These are phyloP conservation scores for Rhodotorula graminis DNA, from an alignment of 768 basidiomycete species.

Conservation along the genomic window DNA sequence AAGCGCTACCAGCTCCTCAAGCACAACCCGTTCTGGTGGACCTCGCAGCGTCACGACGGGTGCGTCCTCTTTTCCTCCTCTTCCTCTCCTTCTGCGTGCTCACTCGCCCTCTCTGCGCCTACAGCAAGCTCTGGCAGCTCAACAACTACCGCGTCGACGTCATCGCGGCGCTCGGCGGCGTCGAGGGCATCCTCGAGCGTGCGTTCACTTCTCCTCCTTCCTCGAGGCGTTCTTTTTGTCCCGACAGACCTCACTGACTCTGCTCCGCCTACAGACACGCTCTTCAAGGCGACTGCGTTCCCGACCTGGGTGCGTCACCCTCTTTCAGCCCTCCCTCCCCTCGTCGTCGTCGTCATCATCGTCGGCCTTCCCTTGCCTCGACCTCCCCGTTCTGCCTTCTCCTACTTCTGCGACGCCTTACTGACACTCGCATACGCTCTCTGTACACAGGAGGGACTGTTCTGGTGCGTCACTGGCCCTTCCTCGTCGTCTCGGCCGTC, in stretches of 20 bases:
- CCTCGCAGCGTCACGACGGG: conserved; percentile 69
- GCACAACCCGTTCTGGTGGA: conserved; percentile 89
- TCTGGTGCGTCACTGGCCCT: background rate
- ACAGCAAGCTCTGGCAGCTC: conserved; percentile 83
- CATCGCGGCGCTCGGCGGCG: conserved; percentile 93
- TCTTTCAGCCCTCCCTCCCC: background rate
- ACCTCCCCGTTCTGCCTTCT: too few relatives aligned
- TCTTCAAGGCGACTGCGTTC: conserved; percentile 81
- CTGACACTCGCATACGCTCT: background rate
- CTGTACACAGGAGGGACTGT: background rate
- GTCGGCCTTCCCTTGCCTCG: background rate
- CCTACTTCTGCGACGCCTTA: background rate
- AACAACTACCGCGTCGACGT: conserved; percentile 99
- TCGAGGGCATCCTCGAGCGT: conserved; percentile 59
- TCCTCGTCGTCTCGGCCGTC: background rate
- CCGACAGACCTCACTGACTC: conserved; percentile 8
- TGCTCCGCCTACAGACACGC: conserved; percentile 57
- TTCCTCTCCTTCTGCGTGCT: conserved; percentile 67
- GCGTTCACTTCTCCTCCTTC: background rate
- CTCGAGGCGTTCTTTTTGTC: background rate
- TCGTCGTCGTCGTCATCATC: too few relatives aligned
- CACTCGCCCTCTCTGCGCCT: conserved; percentile 44
- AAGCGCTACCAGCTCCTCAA: conserved; percentile 93
- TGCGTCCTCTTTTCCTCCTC: conserved; percentile 52
- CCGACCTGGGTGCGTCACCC: background rate